phyloP scores from a whole-genome alignment of 345 rosid genomes.

The Erysimum cheiranthoides region DNA sequence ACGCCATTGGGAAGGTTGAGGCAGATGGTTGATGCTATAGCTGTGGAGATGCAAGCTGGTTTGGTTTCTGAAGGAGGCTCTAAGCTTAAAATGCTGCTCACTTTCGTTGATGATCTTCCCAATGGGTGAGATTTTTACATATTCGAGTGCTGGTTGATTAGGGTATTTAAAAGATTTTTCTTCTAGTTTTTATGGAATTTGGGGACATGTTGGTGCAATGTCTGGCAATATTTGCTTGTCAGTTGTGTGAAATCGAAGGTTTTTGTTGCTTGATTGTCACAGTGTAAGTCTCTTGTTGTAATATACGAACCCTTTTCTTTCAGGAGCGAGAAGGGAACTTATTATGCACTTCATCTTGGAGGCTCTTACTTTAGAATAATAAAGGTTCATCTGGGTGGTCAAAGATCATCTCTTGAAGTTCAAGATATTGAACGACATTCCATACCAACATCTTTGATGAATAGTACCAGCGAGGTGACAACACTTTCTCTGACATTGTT shows the following conservation, averaged over 20 bases:
- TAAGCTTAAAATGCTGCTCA: slow-evolving; percentile 93
- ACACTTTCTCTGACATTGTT: background rate
- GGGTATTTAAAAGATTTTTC: background rate
- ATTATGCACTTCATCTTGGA: slow-evolving; percentile 86
- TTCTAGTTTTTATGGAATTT: background rate
- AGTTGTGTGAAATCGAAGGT: background rate
- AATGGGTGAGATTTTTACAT: slow-evolving; percentile 42
- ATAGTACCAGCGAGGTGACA: slow-evolving; percentile 73
- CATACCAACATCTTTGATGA: slow-evolving; percentile 72
- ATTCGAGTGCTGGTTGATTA: slow-evolving; percentile 19
- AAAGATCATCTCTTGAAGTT: slow-evolving; percentile 62
- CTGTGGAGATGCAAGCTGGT: slow-evolving; percentile 98
- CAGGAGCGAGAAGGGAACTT: slow-evolving; percentile 89
- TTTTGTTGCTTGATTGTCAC: slow-evolving; percentile 11
- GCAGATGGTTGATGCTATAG: slow-evolving; percentile 88
- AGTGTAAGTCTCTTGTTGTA: background rate
- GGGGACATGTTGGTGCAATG: slow-evolving; percentile 11
- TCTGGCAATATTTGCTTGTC: background rate
- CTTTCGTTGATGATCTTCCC: slow-evolving; percentile 80
- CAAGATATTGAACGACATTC: slow-evolving; percentile 62
- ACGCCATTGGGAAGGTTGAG: slow-evolving; percentile 73
- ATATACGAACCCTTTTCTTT: slow-evolving; percentile 27
- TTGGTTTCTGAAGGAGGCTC: slow-evolving; percentile 98
- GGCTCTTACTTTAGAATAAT: slow-evolving; percentile 85
- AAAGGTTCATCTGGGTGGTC: slow-evolving; percentile 78